These are phyloP conservation scores for Penicillium sp. DNA, from an alignment of 2,329 filamentous ascomycete species.

Conservation along the genomic window DNA sequence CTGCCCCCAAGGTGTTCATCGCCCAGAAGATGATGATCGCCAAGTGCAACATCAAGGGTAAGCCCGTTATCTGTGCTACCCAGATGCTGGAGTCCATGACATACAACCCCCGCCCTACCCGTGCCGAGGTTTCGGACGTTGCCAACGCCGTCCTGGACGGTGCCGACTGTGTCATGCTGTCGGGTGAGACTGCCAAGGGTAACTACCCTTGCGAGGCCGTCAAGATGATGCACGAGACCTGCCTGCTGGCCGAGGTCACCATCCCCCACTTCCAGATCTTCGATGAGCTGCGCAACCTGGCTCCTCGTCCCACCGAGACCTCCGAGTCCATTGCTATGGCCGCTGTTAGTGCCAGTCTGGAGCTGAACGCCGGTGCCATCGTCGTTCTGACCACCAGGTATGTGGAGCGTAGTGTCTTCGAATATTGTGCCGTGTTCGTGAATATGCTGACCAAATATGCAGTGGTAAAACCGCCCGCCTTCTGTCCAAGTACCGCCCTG, in stretches of 20 bases:
- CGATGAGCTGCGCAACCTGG: constrained; percentile 87
- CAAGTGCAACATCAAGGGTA: constrained; percentile 99
- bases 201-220: constrained; percentile 91
- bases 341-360: constrained; percentile 90
- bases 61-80: constrained; percentile 97
- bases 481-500: constrained; percentile 96
- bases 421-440: constrained; percentile 13
- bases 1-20: constrained; percentile 96
- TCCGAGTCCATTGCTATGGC: constrained; percentile 97
- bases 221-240: constrained; percentile 97
- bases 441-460: constrained; percentile 24
- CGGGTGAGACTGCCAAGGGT: constrained; percentile 98
- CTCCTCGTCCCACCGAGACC: constrained; percentile 80
- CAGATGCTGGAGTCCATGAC: constrained; percentile 99
- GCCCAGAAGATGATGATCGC: constrained; percentile 99
- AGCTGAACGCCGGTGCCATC: constrained; percentile 95
- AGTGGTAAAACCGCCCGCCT: constrained; percentile 92
- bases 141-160: constrained; percentile 98
- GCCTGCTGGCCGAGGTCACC: constrained; percentile 92
- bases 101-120: constrained; percentile 97
- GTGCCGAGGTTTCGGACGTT: constrained; percentile 97
- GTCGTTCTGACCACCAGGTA: constrained; percentile 90
- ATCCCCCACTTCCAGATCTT: constrained; percentile 97
- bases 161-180: constrained; percentile 99
- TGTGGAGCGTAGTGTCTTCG: constrained; percentile 26